Evolutionary conservation across 2,329 filamentous ascomycete genomes (phyloP).

Genomic region (Colletotrichum orchidophilum): DNA sequence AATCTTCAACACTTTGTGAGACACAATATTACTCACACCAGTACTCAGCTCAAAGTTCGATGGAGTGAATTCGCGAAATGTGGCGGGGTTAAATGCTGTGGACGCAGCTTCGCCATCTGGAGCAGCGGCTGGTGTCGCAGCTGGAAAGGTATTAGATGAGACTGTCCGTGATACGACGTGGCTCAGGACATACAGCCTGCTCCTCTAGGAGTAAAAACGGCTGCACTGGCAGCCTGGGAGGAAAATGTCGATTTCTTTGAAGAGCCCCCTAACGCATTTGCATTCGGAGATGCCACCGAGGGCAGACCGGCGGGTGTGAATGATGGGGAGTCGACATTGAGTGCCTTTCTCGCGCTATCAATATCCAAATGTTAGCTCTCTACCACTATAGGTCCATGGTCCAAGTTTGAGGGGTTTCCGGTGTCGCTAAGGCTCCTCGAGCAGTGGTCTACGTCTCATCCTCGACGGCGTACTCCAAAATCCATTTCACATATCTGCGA

Average conservation of each 20-base stretch:
- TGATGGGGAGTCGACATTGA: conserved; percentile 96
- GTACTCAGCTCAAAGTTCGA: conserved; percentile 62
- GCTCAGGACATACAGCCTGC: conserved; percentile 48
- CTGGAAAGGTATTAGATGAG: background rate
- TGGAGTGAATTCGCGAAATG: conserved; percentile 69
- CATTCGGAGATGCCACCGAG: conserved; percentile 33
- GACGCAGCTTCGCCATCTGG: conserved; percentile 50
- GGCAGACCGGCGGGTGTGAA: conserved; percentile 77
- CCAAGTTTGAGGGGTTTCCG: background rate
- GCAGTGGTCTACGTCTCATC: background rate
- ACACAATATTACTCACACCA: conserved; percentile 48
- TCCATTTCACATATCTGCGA: background rate
- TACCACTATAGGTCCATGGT: background rate
- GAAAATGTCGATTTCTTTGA: conserved; percentile 82
- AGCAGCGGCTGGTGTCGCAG: conserved; percentile 26
- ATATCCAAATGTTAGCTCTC: conserved; percentile 15
- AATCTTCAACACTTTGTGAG: background rate
- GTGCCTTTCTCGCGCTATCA: conserved; percentile 71
- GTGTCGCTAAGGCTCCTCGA: background rate
- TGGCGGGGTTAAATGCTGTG: conserved; percentile 63
- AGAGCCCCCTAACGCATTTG: conserved; percentile 47
- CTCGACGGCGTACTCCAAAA: background rate
- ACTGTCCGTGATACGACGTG: background rate
- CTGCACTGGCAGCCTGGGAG: conserved; percentile 88
- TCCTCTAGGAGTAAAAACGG: conserved; percentile 82